Evolutionary conservation across 2,329 filamentous ascomycete species (phyloP).

Genomic region (Colletotrichum liaoningense): DNA sequence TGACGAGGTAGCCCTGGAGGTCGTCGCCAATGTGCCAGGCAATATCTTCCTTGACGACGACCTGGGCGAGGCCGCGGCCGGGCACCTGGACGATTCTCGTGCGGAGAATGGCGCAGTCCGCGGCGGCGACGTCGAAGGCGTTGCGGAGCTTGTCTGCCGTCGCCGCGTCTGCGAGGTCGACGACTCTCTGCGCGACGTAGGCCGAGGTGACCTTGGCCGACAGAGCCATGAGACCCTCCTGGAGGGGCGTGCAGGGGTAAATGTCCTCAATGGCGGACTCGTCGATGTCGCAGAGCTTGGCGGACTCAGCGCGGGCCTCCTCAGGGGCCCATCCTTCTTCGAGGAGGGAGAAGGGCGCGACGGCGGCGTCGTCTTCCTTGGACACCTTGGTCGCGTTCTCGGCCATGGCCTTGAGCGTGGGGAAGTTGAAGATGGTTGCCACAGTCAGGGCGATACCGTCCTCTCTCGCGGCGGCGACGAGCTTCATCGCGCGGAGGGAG

Average conservation of each 20-base stretch:
- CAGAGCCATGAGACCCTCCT: constrained; percentile 66
- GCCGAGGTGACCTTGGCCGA: constrained; percentile 62
- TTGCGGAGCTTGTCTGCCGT: constrained; percentile 51
- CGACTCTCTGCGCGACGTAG: constrained; percentile 63
- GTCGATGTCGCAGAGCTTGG: constrained; percentile 52
- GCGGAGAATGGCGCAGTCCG: constrained; percentile 55
- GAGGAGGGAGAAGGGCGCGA: constrained; percentile 53
- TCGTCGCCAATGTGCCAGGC: constrained; percentile 47
- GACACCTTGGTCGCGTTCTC: constrained; percentile 43
- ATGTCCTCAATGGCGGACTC: constrained; percentile 57
- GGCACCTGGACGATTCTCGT: constrained; percentile 61
- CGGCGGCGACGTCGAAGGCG: constrained; percentile 54
- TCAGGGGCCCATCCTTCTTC: constrained; percentile 46
- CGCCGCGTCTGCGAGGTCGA: constrained; percentile 50
- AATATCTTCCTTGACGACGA: constrained; percentile 55
- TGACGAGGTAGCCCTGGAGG: constrained; percentile 53
- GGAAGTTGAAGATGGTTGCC: constrained; percentile 57
- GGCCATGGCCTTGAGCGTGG: constrained; percentile 57
- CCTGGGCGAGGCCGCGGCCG: constrained; percentile 57
- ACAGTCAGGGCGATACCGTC: constrained; percentile 55
- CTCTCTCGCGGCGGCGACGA: constrained; percentile 56
- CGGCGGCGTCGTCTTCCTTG: constrained; percentile 32
- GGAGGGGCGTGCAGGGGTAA: constrained; percentile 65
- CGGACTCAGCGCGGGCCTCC: constrained; percentile 49
- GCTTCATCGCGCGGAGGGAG: constrained; percentile 63